Base-by-base conservation (phyloP, 805 yeast genomes). In the Candida palmyrensis region DNA sequence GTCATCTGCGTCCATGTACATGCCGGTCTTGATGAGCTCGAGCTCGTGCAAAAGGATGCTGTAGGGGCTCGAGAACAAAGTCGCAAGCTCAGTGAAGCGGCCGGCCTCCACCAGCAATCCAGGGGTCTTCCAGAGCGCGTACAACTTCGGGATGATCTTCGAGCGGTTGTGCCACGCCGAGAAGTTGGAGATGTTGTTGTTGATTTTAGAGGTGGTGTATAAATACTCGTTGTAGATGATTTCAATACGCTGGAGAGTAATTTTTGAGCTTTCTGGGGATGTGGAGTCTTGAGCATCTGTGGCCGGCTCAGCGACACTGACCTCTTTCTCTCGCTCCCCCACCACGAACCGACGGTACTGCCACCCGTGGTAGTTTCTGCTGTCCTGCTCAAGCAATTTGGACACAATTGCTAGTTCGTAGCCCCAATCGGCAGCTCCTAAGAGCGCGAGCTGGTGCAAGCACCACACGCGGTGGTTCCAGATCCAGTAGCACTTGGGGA, bases 131-230 rank as follows among this genome's bases (percentile, higher is more conserved):
- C 44, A 29, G 27, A 42, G 32, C 1, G 47, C 42, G 34, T 75
- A 67, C 32, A 84, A 54, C 32, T 57, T 58, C 3, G 79, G 77
- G 9, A 90, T 70, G 38, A 89, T 59, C 37, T 75, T 78, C 1
- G 87, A 73, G 41, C 97, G 67, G 53, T 86, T 85, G 55, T 90
- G 97, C 95, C 96, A 88, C 5, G 98, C 97, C 2, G 96, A 85
- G 49, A 82, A 92, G 56, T 92, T 92, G 24, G 96, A 84, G 37
- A 89, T 86, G 55, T 92, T 84, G 35, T 69, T 72, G 47, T 82
- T 83, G 46, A 92, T 87, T 62, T 80, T 82, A 32, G 62, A 57
- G 0, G 90, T 82, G 1, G 97, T 87, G 57, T 77, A 90, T 17
- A 71, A 70, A 45, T 87, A 78, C 55, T 90, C 97, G 4, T 58